phyloP scores from a whole-genome alignment of 2,329 filamentous ascomycete species.

The Exophiala bonariae region DNA sequence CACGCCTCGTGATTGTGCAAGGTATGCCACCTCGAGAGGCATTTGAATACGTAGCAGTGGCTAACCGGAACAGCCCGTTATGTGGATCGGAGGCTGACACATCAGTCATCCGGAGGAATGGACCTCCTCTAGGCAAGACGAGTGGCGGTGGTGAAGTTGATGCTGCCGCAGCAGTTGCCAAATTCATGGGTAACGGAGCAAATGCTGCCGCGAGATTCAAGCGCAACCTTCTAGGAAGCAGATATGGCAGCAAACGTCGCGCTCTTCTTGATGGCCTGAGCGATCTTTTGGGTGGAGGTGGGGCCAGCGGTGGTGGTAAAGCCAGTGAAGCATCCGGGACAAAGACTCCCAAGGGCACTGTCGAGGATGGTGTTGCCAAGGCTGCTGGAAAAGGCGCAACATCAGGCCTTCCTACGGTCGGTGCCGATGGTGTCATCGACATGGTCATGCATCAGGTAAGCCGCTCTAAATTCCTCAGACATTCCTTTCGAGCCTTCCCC shows the following conservation, averaged over 20 bases:
- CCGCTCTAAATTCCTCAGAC: not conserved
- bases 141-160: constrained; percentile 60
- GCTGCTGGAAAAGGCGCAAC: constrained; percentile 56
- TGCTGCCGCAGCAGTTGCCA: constrained; percentile 56
- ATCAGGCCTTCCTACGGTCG: constrained; percentile 60
- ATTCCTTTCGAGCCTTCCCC: no score
- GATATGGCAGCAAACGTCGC: constrained; percentile 28
- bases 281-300: constrained; percentile 31
- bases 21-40: not conserved
- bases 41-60: not conserved
- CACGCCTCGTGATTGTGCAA: constrained; percentile 66
- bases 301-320: constrained; percentile 32
- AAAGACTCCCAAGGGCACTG: constrained; percentile 48
- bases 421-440: constrained; percentile 60
- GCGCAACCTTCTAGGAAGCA: constrained; percentile 7
- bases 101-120: constrained; percentile 65
- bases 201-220: constrained; percentile 5
- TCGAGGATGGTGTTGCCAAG: constrained; percentile 55
- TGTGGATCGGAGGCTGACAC: constrained; percentile 70
- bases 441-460: constrained; percentile 63
- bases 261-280: constrained; percentile 13
- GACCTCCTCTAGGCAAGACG: constrained; percentile 64
- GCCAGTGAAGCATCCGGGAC: constrained; percentile 40
- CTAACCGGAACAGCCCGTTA: constrained; percentile 36
- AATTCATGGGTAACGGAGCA: constrained; percentile 56